Base-by-base conservation (phyloP, 495 filamentous ascomycete genomes). In the Xylaria venustula region DNA sequence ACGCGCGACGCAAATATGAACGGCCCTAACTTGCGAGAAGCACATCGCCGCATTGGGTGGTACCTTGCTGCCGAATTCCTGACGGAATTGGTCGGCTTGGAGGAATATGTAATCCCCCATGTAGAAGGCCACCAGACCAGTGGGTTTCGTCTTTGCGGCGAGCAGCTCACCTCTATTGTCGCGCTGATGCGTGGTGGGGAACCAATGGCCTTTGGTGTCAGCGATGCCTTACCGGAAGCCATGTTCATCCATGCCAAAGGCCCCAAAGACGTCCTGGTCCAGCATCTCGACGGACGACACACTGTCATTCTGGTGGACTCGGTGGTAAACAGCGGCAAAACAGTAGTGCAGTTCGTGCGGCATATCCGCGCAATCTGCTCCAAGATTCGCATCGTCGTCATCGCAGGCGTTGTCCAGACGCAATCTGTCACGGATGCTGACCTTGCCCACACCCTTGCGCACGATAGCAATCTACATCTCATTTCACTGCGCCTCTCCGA, bases 151-250 rank as follows among this genome's bases (percentile, higher is more conserved):
- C 77, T 89, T 7, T 37, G 55, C 0, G 36, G 80, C 41, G 84
- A 90, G 69, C 7, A 71, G 8, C 60, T 71, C 19, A 88, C 85
- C 3, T 61, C 77, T 15, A 88, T 90, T 44, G 77, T 89, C 12
- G 71, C 85, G 0, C 69, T 89, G 23, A 88, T 89, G 87, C 83
- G 87, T 28, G 87, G 83, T 19, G 86, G 87, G 25, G 85, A 88
- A 67, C 75, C 86, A 12, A 85, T 90, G 83, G 87, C 87, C n/a
- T 73, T 78, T 6, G 86, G 87, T 6, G 77, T 89, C 58, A 85
- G 67, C 63, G 76, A 85, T 1, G 81, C 74, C 22, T 82, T 88
- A 28, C 81, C 82, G 0, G 59, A 67, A 1, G 82, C 85, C 14
- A 41, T 73, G 67, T 85, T 88, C 60, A 34, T 85, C 0, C 85